phyloP scores from a whole-genome alignment of 495 filamentous ascomycete genomes.

The Pseudoneurospora amorphoporcata region DNA sequence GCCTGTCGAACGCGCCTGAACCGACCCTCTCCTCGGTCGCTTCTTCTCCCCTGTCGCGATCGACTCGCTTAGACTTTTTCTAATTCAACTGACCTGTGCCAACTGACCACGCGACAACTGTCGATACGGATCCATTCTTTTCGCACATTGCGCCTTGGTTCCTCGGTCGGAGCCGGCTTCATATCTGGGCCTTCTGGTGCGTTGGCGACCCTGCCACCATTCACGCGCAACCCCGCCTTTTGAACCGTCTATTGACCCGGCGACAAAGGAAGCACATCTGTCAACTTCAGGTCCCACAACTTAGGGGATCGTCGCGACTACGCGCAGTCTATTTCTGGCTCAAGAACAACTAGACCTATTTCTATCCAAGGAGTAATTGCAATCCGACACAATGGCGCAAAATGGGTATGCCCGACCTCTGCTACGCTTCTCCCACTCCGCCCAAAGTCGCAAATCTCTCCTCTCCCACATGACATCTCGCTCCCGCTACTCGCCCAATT shows the following conservation, averaged over 20 bases:
- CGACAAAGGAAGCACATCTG: neutral
- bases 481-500: neutral
- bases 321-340: neutral
- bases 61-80: neutral
- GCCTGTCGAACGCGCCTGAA: slow-evolving; percentile 9
- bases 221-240: neutral
- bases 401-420: neutral
- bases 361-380: neutral
- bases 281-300: neutral
- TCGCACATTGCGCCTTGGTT: neutral
- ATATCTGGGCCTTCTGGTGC: neutral
- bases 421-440: neutral
- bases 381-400: neutral
- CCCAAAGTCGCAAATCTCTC: neutral
- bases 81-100: neutral
- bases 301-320: neutral
- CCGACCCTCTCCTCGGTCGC: slow-evolving; percentile 5
- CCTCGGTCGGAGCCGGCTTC: neutral
- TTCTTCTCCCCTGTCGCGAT: neutral
- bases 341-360: neutral
- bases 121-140: neutral
- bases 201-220: neutral
- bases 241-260: neutral
- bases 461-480: neutral
- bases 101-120: neutral